These are phyloP conservation scores for Taiwanofungus camphoratus DNA, from an alignment of 1,284 basidiomycete species.

Conservation along the genomic window DNA sequence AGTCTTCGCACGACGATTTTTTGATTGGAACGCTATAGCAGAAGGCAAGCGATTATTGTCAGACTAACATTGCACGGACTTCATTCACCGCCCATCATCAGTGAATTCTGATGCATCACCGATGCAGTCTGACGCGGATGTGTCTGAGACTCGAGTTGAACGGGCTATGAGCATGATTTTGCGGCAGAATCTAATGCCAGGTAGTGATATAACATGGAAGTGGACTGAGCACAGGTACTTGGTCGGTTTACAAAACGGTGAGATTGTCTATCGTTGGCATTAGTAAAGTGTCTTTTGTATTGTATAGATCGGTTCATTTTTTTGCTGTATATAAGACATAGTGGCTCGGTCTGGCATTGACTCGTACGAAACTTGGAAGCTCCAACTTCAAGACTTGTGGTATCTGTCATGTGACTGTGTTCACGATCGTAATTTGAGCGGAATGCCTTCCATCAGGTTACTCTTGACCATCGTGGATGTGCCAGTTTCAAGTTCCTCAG, in stretches of 20 bases:
- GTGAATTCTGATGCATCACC: background rate
- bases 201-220: background rate
- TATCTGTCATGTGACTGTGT: too few relatives aligned
- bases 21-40: slow-evolving; percentile 15
- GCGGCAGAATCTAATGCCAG: too few relatives aligned
- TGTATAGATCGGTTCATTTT: too few relatives aligned
- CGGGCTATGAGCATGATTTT: slow-evolving; percentile 1
- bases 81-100: background rate
- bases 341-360: too few relatives aligned
- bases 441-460: too few relatives aligned
- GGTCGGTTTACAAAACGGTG: slow-evolving; percentile 3
- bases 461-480: too few relatives aligned
- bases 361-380: too few relatives aligned
- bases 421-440: too few relatives aligned
- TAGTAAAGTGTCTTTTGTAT: background rate
- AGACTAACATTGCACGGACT: background rate
- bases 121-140: slow-evolving; percentile 4
- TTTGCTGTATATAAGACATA: too few relatives aligned
- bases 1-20: slow-evolving; percentile 16
- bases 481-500: too few relatives aligned
- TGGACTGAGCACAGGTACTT: slow-evolving; percentile 3
- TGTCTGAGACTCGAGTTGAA: background rate
- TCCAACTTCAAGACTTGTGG: too few relatives aligned
- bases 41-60: slow-evolving; percentile 1
- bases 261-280: slow-evolving; percentile 5